Evolutionary conservation across 768 basidiomycete species (phyloP).

Genomic region (Naganishia antarctica): DNA sequence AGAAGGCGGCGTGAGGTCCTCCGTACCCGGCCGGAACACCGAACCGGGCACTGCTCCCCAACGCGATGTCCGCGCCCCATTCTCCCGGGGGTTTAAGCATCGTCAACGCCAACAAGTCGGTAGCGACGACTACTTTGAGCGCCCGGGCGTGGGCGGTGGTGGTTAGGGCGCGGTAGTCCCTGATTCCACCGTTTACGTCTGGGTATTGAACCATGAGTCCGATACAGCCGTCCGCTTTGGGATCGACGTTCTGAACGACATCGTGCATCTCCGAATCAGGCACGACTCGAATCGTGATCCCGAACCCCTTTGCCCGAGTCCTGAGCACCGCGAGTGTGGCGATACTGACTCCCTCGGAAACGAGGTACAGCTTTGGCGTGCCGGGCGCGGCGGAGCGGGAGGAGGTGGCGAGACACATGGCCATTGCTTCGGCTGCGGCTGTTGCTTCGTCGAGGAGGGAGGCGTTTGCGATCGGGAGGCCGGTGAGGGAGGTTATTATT

Average conservation of each 20-base stretch:
- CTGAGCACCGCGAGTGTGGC: slow-evolving; percentile 85
- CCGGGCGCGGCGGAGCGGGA: slow-evolving; percentile 38
- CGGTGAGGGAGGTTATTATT: slow-evolving; percentile 87
- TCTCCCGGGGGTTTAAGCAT: slow-evolving; percentile 93
- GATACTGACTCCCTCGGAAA: slow-evolving; percentile 74
- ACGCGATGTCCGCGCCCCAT: slow-evolving; percentile 94
- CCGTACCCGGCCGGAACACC: slow-evolving; percentile 97
- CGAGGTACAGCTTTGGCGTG: slow-evolving; percentile 71
- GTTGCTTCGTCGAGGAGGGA: slow-evolving; percentile 93
- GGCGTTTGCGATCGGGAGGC: slow-evolving; percentile 93
- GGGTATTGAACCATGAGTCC: slow-evolving; percentile 93
- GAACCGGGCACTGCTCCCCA: slow-evolving; percentile 93
- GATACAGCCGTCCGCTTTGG: slow-evolving; percentile 52
- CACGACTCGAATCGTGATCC: slow-evolving; percentile 67
- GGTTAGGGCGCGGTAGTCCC: slow-evolving; percentile 65
- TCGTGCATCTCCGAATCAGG: slow-evolving; percentile 55
- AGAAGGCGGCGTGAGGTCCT: slow-evolving; percentile 96
- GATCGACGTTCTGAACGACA: slow-evolving; percentile 53
- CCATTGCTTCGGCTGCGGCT: slow-evolving; percentile 93
- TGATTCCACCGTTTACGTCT: slow-evolving; percentile 76
- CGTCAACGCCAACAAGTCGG: slow-evolving; percentile 86
- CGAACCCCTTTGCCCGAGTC: slow-evolving; percentile 89
- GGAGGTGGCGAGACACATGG: slow-evolving; percentile 71
- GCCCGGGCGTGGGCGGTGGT: slow-evolving; percentile 65
- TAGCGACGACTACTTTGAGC: slow-evolving; percentile 79